Evolutionary conservation across 176 grass and related monocot species (phyloP).

Genomic region (Musa itinerans): DNA sequence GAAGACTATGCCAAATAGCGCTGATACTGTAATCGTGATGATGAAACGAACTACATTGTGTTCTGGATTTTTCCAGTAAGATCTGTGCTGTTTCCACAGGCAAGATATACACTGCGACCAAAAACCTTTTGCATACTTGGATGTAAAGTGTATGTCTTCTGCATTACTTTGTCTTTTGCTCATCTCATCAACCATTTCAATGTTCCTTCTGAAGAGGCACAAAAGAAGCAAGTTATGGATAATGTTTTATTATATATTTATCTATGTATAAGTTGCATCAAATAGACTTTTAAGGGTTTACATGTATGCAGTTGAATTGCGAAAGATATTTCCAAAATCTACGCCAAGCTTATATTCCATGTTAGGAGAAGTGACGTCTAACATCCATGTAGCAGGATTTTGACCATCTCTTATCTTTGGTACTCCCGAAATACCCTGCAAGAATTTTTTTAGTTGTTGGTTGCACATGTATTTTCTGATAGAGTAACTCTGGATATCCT

Average conservation of each 20-base stretch:
- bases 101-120: conserved; percentile 55
- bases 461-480: not conserved
- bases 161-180: conserved; percentile 34
- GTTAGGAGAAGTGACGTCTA: conserved; percentile 24
- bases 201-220: conserved; percentile 47
- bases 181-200: conserved; percentile 55
- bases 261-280: not conserved
- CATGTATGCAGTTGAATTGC: conserved; percentile 10
- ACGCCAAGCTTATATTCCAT: conserved; percentile 24
- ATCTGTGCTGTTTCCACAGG: conserved; percentile 83
- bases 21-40: conserved; percentile 57
- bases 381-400: conserved; percentile 28
- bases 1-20: conserved; percentile 79
- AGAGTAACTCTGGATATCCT: not conserved
- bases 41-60: conserved; percentile 79
- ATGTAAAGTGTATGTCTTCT: conserved; percentile 54
- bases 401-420: conserved; percentile 25
- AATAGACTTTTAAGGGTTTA: not conserved
- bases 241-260: not conserved
- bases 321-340: conserved; percentile 25
- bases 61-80: conserved; percentile 98
- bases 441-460: not conserved
- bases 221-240: conserved; percentile 3
- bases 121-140: conserved; percentile 50
- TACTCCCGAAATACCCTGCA: conserved; percentile 26